These are phyloP conservation scores for Arachis monticola DNA, from an alignment of 331 rosid genomes.

Conservation along the genomic window DNA sequence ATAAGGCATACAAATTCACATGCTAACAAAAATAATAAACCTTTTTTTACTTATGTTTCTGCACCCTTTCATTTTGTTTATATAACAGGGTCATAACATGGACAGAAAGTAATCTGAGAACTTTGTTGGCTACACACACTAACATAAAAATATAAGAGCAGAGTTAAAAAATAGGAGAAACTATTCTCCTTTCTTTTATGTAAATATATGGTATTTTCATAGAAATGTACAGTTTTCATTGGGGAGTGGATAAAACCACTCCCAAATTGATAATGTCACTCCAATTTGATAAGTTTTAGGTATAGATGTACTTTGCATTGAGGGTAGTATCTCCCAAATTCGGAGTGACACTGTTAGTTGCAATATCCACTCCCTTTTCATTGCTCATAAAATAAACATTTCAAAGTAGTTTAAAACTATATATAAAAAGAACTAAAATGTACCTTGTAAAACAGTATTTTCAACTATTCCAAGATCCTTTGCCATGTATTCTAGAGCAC, in stretches of 20 bases:
- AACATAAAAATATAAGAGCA: not conserved
- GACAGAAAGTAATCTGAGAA: conserved; percentile 13
- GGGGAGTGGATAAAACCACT: no score
- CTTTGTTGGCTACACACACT: conserved; percentile 1
- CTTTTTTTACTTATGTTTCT: not conserved
- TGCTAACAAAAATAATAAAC: conserved; percentile 20
- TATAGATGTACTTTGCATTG: no score
- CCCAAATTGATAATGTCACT: no score
- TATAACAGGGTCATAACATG: conserved; percentile 12
- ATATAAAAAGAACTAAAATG: not conserved
- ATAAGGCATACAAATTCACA: not conserved
- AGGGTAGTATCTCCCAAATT: no score
- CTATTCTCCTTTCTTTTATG: not conserved
- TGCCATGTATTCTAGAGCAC: conserved; percentile 92
- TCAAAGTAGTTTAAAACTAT: no score
- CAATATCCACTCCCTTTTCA: no score
- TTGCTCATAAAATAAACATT: no score
- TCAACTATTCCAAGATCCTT: conserved; percentile 84
- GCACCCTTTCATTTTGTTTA: conserved; percentile 2
- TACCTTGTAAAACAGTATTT: conserved; percentile 84
- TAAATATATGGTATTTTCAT: not conserved
- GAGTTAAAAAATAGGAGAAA: not conserved
- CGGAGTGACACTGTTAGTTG: no score
- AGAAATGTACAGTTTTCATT: no score
- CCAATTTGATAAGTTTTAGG: no score